These are phyloP conservation scores for Pulveroboletus sp. DNA, from an alignment of 768 basidiomycete genomes.

Conservation along the genomic window DNA sequence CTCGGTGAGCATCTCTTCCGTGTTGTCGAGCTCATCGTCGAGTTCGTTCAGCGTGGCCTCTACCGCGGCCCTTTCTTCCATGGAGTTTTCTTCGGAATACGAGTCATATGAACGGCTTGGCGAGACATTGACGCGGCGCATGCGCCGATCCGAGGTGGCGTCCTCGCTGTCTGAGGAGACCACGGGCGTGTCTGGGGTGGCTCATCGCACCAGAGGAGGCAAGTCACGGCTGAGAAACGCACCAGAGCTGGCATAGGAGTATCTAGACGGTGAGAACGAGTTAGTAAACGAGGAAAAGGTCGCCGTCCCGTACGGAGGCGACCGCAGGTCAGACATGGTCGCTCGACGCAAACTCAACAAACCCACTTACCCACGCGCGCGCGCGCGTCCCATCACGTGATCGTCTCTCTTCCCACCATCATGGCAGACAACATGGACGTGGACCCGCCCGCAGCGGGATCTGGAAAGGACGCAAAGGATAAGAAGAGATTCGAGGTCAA, in stretches of 20 bases:
- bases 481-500: constrained; percentile 97
- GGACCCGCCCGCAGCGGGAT: constrained; percentile 42
- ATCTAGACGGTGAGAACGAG: constrained; percentile 57
- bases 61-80: constrained; percentile 50
- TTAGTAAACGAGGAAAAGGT: constrained; percentile 51
- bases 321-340: constrained; percentile 51
- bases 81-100: constrained; percentile 54
- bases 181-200: constrained; percentile 39
- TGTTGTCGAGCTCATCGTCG: constrained; percentile 62
- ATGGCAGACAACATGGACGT: constrained; percentile 73
- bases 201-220: constrained; percentile 1
- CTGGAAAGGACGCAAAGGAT: constrained; percentile 46
- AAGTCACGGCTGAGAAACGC: constrained; percentile 12
- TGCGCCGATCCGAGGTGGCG: constrained; percentile 43
- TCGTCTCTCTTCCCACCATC: constrained; percentile 4
- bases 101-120: constrained; percentile 42
- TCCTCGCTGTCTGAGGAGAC: constrained; percentile 46
- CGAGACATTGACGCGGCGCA: constrained; percentile 54
- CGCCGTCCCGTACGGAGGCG: constrained; percentile 59
- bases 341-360: too few species aligned
- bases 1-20: constrained; percentile 60
- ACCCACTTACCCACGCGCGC: too few species aligned
- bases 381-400: constrained; percentile 40
- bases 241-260: constrained; percentile 58
- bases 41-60: constrained; percentile 63